These are phyloP conservation scores for Rhodotorula diobovata DNA, from an alignment of 768 basidiomycete species.

Conservation along the genomic window DNA sequence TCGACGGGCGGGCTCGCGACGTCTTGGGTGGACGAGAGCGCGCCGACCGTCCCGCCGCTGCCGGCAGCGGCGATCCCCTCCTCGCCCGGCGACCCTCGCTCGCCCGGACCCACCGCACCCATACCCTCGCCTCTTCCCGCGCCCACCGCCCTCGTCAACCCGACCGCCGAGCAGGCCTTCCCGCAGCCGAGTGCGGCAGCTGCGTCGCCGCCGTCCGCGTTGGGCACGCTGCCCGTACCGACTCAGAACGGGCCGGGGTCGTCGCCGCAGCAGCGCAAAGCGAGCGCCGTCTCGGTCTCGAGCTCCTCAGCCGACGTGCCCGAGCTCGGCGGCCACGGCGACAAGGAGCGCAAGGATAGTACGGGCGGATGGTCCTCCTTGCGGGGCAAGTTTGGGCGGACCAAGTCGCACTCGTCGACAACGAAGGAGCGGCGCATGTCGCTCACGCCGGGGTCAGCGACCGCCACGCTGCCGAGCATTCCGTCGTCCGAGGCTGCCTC, in stretches of 20 bases:
- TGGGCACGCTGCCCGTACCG: neutral
- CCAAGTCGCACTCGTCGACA: constrained; percentile 22
- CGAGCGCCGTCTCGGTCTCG: constrained; percentile 10
- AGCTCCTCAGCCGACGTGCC: constrained; percentile 10
- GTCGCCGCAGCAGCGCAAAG: constrained; percentile 5
- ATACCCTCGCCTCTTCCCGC: neutral
- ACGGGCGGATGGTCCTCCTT: constrained; percentile 21
- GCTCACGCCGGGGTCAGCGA: neutral
- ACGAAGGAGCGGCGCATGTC: neutral
- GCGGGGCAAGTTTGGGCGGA: constrained; percentile 15
- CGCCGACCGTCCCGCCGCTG: constrained; percentile 20
- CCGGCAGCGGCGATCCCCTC: constrained; percentile 12
- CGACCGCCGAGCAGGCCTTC: neutral
- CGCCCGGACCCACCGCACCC: no score
- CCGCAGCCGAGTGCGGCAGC: neutral
- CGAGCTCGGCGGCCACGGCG: neutral
- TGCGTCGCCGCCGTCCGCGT: neutral
- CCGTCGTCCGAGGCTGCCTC: neutral
- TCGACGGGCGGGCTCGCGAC: constrained; percentile 13
- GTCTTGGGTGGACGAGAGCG: neutral
- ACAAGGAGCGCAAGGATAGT: constrained; percentile 5
- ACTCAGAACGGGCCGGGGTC: neutral
- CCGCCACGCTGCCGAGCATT: neutral
- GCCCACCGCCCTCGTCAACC: constrained; percentile 9
- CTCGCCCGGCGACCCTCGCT: neutral